Percentiles rank a stretch among this genome's conserved stretches.
Evolutionary conservation across 306 rosid genomes (phyloP).

Genomic region (Datisca glomerata): DNA sequence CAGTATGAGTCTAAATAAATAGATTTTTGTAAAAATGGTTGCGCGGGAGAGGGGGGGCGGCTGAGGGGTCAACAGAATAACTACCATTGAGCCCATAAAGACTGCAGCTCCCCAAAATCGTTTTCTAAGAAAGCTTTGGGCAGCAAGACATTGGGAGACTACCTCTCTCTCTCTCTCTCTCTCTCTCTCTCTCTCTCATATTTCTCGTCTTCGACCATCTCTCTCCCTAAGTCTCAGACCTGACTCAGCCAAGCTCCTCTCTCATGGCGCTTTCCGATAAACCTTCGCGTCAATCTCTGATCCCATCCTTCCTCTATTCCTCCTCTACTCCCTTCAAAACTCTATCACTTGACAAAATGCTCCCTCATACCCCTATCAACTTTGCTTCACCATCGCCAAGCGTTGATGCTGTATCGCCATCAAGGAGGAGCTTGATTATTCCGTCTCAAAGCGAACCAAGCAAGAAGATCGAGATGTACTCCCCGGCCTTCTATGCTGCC

Average conservation of each 20-base stretch:
- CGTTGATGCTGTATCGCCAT: constrained; percentile 13
- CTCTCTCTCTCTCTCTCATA: too few relatives aligned
- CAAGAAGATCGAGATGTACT: constrained; percentile 75
- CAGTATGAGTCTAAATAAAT: too few relatives aligned
- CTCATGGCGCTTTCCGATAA: constrained; percentile 45
- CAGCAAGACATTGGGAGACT: too few relatives aligned
- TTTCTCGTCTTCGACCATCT: too few relatives aligned
- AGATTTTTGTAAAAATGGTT: too few relatives aligned
- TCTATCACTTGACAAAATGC: constrained; percentile 42
- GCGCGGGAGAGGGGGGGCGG: too few relatives aligned
- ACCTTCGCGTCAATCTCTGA: constrained; percentile 41
- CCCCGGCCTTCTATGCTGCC: constrained; percentile 78
- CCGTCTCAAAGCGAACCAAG: constrained; percentile 53
- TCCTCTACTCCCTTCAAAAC: constrained; percentile 35
- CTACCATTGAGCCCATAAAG: too few relatives aligned
- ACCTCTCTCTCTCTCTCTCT: too few relatives aligned
- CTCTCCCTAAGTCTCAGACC: too few relatives aligned
- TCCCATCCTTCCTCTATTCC: constrained; percentile 67
- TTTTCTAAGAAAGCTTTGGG: too few relatives aligned
- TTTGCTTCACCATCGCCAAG: constrained; percentile 1
- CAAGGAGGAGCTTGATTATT: constrained; percentile 19
- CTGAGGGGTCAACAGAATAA: too few relatives aligned
- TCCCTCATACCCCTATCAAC: constrained; percentile 11
- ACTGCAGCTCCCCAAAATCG: too few relatives aligned
- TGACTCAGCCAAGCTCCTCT: constrained; percentile 3